Percentiles rank a stretch among this genome's conserved stretches.
Conservation (phyloP, 345 rosid genomes). For the Nephelium lappaceum region DNA sequence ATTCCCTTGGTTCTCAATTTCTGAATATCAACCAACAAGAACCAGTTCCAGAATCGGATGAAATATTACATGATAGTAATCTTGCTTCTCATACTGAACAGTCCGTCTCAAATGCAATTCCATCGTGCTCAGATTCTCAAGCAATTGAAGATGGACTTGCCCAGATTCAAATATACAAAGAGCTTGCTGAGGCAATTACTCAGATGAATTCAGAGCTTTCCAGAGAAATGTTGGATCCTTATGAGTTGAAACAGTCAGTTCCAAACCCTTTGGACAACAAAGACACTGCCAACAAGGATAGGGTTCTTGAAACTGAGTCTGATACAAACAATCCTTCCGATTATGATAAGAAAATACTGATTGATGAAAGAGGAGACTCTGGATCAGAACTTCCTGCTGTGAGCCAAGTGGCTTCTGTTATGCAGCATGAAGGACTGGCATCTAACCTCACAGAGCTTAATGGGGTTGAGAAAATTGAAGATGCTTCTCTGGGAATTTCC, state of each 20-base stretch:
- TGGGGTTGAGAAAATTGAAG: conserved; percentile 17
- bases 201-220: conserved; percentile 41
- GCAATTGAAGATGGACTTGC: conserved; percentile 42
- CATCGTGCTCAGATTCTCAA: conserved; percentile 30
- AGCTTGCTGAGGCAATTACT: conserved; percentile 41
- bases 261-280: conserved; percentile 22
- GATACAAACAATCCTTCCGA: conserved; percentile 22
- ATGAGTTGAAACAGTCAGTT: conserved; percentile 39
- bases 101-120: conserved; percentile 25
- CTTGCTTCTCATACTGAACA: conserved; percentile 27
- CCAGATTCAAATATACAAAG: conserved; percentile 43
- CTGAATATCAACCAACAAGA: conserved; percentile 43
- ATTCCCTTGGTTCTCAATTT: conserved; percentile 71
- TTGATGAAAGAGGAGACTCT: conserved; percentile 29
- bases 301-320: conserved; percentile 28
- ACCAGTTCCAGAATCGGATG: conserved; percentile 45
- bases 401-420: conserved; percentile 28
- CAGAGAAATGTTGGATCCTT: conserved; percentile 38
- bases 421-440: conserved; percentile 28
- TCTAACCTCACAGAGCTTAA: conserved; percentile 21
- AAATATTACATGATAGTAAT: conserved; percentile 33
- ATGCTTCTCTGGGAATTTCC: conserved; percentile 38
- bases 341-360: conserved; percentile 18
- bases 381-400: conserved; percentile 35
- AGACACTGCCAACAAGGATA: conserved; percentile 37